These are phyloP conservation scores for Microcyclosporella mali DNA, from an alignment of 2,329 filamentous ascomycete species.

Conservation along the genomic window DNA sequence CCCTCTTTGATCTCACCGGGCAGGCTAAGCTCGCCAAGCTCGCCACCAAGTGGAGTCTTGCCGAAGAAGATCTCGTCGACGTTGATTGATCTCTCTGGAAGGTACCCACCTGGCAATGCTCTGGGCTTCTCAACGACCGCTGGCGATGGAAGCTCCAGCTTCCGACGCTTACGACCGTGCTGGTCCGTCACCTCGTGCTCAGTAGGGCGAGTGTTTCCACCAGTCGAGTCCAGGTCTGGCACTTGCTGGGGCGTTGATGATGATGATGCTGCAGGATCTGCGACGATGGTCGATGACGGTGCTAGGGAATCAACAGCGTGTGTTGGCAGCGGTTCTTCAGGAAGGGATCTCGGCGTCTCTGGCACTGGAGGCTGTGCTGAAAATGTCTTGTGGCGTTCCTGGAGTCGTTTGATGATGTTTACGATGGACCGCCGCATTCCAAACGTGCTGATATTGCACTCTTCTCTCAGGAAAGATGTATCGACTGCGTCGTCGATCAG, in stretches of 20 bases:
- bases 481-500: constrained; percentile 51
- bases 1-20: constrained; percentile 1
- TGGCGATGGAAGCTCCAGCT: constrained; percentile 19
- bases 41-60: constrained; percentile 21
- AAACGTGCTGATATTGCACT: constrained; percentile 52
- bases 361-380: neutral
- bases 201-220: constrained; percentile 18
- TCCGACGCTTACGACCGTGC: constrained; percentile 31
- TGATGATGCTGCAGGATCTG: constrained; percentile 1
- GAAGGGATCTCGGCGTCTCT: constrained; percentile 8
- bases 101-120: constrained; percentile 6
- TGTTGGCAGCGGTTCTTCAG: constrained; percentile 1
- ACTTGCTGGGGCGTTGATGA: too few relatives aligned
- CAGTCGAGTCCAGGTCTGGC: neutral
- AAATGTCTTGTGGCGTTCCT: constrained; percentile 7
- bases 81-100: constrained; percentile 18
- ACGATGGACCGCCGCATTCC: constrained; percentile 55
- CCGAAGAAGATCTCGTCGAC: constrained; percentile 34
- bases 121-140: neutral
- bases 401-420: constrained; percentile 53
- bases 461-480: constrained; percentile 44
- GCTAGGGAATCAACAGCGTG: neutral
- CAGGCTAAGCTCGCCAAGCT: constrained; percentile 13
- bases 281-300: constrained; percentile 2
- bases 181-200: constrained; percentile 26